Conservation (phyloP, 164 flowering plant genomes). For the Nymphaea colorata region DNA sequence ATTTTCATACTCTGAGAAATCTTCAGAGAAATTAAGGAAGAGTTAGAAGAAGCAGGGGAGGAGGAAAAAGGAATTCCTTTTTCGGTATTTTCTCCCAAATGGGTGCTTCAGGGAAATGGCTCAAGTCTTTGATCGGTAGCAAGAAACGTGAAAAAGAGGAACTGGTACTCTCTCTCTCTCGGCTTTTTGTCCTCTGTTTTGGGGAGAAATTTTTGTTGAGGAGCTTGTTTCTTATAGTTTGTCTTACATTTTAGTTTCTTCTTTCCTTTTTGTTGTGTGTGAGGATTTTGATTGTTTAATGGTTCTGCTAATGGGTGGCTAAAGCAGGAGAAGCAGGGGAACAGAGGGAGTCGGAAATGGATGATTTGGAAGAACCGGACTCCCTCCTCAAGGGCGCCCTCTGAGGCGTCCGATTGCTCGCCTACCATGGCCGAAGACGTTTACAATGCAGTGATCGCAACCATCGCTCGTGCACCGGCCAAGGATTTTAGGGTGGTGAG, state of each 20-base stretch:
- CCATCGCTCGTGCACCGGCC: slow-evolving; percentile 61
- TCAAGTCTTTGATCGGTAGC: slow-evolving; percentile 48
- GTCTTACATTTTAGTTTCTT: neutral
- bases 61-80: neutral
- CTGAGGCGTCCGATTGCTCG: slow-evolving; percentile 34
- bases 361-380: slow-evolving; percentile 57
- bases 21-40: neutral
- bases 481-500: slow-evolving; percentile 62
- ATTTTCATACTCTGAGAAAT: too few species aligned
- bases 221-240: neutral
- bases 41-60: neutral
- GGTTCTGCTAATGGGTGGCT: neutral
- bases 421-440: slow-evolving; percentile 24
- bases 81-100: slow-evolving; percentile 15
- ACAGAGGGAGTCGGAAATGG: slow-evolving; percentile 41
- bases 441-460: slow-evolving; percentile 55
- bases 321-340: slow-evolving; percentile 24
- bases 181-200: neutral
- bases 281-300: slow-evolving; percentile 1
- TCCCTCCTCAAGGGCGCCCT: slow-evolving; percentile 16
- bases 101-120: slow-evolving; percentile 89
- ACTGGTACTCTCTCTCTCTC: slow-evolving; percentile 24
- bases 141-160: slow-evolving; percentile 38
- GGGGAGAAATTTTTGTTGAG: neutral
- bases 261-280: neutral